These are phyloP conservation scores for Phalaenopsis equestris DNA, from an alignment of 106 monocot species.

Conservation along the genomic window DNA sequence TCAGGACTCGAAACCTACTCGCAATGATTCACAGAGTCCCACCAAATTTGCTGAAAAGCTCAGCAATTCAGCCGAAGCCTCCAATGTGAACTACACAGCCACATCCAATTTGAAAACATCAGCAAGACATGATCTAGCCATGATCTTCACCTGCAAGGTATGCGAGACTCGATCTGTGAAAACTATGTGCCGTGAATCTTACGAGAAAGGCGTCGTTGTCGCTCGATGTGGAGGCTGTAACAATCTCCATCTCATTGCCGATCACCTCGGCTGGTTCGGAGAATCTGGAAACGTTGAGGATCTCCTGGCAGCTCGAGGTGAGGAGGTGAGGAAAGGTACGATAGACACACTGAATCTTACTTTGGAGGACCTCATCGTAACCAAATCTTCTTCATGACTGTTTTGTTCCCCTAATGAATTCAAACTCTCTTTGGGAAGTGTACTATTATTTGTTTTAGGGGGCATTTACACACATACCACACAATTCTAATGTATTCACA, in stretches of 20 bases:
- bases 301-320: constrained; percentile 56
- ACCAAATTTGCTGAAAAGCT: neutral
- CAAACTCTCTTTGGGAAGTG: no score
- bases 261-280: constrained; percentile 87
- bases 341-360: constrained; percentile 71
- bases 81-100: constrained; percentile 28
- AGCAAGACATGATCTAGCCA: constrained; percentile 60
- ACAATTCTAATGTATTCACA: no score
- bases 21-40: neutral
- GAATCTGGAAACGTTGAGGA: constrained; percentile 81
- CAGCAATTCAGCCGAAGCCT: neutral
- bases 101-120: constrained; percentile 61
- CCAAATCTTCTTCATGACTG: constrained; percentile 14
- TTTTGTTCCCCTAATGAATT: no score
- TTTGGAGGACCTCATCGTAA: constrained; percentile 64
- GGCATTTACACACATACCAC: no score
- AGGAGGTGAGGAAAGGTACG: constrained; percentile 72
- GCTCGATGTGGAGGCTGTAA: constrained; percentile 76
- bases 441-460: no score
- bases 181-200: constrained; percentile 72
- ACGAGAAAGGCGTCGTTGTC: constrained; percentile 81
- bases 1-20: neutral
- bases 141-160: constrained; percentile 90
- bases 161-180: constrained; percentile 90
- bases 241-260: constrained; percentile 87